These are phyloP conservation scores for Talaromyces sp. DNA, from an alignment of 2,329 filamentous ascomycete species.

Conservation along the genomic window DNA sequence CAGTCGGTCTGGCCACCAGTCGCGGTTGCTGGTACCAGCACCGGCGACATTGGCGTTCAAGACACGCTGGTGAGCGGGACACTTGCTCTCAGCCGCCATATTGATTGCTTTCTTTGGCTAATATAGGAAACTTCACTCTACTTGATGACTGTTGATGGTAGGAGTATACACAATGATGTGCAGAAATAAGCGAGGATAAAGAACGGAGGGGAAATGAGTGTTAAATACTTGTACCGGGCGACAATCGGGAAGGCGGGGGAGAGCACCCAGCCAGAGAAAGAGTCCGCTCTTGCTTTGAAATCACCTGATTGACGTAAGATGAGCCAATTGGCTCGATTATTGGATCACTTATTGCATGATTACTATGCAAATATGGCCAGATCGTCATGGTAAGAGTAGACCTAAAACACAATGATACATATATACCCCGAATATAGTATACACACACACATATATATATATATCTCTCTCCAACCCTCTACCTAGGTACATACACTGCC, in stretches of 20 bases:
- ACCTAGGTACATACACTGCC: background rate
- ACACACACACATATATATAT: background rate
- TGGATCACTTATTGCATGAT: background rate
- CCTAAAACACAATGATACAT: background rate
- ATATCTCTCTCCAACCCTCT: background rate
- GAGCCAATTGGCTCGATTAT: background rate
- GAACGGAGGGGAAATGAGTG: background rate
- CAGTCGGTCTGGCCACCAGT: constrained; percentile 71
- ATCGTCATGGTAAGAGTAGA: background rate
- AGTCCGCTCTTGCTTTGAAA: background rate
- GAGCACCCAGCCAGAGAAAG: background rate
- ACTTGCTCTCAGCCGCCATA: constrained; percentile 12
- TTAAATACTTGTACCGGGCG: background rate
- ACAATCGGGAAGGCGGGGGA: background rate
- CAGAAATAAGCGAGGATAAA: background rate
- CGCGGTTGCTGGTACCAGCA: constrained; percentile 61
- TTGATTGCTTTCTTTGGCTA: background rate
- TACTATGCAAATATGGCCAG: background rate
- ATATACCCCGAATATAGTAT: background rate
- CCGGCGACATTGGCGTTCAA: constrained; percentile 41
- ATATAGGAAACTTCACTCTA: background rate
- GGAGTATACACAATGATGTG: background rate
- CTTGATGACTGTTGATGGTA: background rate
- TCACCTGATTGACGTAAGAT: background rate
- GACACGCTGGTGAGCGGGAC: constrained; percentile 7